Conservation (phyloP, 345 rosid species). For the Aegle marmelos region DNA sequence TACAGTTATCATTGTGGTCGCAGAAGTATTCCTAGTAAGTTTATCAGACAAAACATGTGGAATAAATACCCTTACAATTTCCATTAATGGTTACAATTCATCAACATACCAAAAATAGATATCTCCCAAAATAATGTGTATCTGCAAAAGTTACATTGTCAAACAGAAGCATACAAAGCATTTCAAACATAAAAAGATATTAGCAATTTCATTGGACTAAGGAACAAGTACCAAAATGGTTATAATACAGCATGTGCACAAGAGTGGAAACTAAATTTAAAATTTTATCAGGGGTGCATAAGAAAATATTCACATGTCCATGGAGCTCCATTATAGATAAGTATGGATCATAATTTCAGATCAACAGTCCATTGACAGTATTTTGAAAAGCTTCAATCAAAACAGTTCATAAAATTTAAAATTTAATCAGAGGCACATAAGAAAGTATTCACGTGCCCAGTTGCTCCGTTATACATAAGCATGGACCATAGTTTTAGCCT, state of each 20-base stretch:
- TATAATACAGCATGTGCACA: not conserved
- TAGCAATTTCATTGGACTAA: not conserved
- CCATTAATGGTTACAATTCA: not conserved
- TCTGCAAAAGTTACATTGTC: not conserved
- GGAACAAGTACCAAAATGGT: not conserved
- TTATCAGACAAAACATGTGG: not conserved
- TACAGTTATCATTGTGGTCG: not conserved
- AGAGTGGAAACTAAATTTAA: not conserved
- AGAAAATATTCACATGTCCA: not conserved
- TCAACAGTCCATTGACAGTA: not conserved
- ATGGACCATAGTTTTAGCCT: not conserved
- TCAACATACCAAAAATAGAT: not conserved
- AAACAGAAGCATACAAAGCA: not conserved
- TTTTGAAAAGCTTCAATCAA: not conserved
- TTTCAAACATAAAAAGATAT: not conserved
- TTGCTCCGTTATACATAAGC: not conserved
- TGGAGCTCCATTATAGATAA: not conserved
- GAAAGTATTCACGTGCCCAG: not conserved
- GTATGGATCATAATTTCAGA: not conserved
- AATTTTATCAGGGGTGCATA: not conserved
- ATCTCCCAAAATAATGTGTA: not conserved
- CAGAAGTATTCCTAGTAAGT: not conserved
- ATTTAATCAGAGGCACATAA: not conserved
- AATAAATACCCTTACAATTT: not conserved
- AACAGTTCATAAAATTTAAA: not conserved